Evolutionary conservation across 352 stramenopile genomes (phyloP).

Genomic region (Phytophthora meadii): DNA sequence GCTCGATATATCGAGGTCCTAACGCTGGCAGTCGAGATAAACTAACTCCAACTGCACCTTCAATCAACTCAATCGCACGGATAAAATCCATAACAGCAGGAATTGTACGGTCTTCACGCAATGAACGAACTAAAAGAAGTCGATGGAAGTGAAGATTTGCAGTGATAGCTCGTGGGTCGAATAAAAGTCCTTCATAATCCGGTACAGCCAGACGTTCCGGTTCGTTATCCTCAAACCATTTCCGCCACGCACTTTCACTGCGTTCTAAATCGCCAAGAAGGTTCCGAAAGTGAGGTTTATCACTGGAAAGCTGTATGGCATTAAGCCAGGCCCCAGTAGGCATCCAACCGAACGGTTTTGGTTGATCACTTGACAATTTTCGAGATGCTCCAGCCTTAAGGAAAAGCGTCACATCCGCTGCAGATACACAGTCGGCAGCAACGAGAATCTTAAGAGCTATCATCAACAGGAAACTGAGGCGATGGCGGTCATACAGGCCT

Average conservation of each 20-base stretch:
- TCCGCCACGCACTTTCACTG: slow-evolving; percentile 70
- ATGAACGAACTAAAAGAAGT: slow-evolving; percentile 67
- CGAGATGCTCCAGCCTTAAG: slow-evolving; percentile 74
- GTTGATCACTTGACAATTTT: slow-evolving; percentile 68
- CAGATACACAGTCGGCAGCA: slow-evolving; percentile 57
- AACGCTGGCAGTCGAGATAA: slow-evolving; percentile 56
- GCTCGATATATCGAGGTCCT: slow-evolving; percentile 65
- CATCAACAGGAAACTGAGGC: slow-evolving; percentile 79
- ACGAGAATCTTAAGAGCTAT: slow-evolving; percentile 81
- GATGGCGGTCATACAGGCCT: slow-evolving; percentile 79
- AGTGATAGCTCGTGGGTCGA: slow-evolving; percentile 67
- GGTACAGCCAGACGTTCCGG: slow-evolving; percentile 65
- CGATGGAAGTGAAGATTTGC: slow-evolving; percentile 75
- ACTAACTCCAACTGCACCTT: slow-evolving; percentile 41
- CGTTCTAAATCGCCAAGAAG: slow-evolving; percentile 72
- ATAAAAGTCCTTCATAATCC: slow-evolving; percentile 75
- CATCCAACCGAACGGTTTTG: slow-evolving; percentile 81
- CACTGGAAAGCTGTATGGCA: slow-evolving; percentile 66
- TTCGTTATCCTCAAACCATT: slow-evolving; percentile 87
- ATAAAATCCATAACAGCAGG: slow-evolving; percentile 75
- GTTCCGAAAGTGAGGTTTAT: slow-evolving; percentile 72
- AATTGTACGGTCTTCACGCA: slow-evolving; percentile 82
- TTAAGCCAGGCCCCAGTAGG: slow-evolving; percentile 72
- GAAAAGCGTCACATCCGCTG: slow-evolving; percentile 71
- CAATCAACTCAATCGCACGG: slow-evolving; percentile 64